Base-by-base conservation (phyloP, 148 eudicot species). In the Dianthus caryophyllus region DNA sequence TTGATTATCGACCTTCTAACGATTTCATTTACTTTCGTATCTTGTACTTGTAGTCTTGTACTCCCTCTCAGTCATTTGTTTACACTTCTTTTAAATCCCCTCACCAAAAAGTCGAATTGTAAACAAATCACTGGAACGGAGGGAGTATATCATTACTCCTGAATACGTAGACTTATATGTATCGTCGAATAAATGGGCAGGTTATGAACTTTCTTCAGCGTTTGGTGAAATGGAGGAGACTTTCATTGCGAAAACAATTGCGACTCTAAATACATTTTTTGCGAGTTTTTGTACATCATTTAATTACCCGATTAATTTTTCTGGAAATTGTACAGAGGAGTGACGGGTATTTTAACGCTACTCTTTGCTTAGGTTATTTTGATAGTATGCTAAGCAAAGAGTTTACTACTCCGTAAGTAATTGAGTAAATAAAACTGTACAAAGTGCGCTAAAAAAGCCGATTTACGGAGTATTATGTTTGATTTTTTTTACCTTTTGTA, bases 181-280 rank as follows among this genome's bases (percentile, higher is more conserved):
- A 27, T 25, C 30, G 9, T 47, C 13, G 29, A 5, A 30, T 69
- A 15, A 59, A 18, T 41, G 58, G 58, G 69, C 44, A 91, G 97
- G 97, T 91, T 2, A 88, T 87, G 96, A 70, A 70, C 52, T 89
- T 92, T 62, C 60, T 92, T 49, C 84, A 81, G 24, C 93, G 93
- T 0, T 61, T 92, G 75, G 98, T 89, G 26, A 71, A 72, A 49
- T 87, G 90, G 90, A 87, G 80, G 60, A 76, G 71, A 21, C 10
- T 72, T 17, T 73, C 83, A 2, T 22, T 82, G 44, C 70, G 80
- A 71, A 66, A 77, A 63, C 84, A 84, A 18, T 78, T 84, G 24
- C 66, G 79, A 54, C 36, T 83, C 49, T 74, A 60, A 61, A 46
- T 18, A 21, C 21, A 59, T 38, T 22, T 0, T 9, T 13, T 1